Evolutionary conservation across 371 early-diverging fungal species (phyloP), one percentile per base, ranked within the genome.

Genomic region (Actinomortierella ambigua): DNA sequence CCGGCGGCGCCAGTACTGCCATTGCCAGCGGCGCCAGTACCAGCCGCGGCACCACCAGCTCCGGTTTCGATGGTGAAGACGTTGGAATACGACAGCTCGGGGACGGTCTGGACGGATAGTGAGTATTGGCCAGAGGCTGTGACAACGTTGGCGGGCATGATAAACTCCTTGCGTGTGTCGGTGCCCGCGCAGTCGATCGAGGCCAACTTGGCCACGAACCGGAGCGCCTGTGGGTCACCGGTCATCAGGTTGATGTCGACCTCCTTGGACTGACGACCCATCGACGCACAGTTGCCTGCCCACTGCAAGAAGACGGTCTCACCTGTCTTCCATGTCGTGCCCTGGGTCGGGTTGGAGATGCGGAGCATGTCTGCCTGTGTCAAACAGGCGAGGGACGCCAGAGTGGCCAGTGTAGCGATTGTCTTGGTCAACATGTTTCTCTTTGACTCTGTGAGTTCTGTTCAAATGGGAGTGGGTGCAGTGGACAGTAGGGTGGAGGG

Each of bases 171-270:
- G 39, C 71, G 71, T 2, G 59, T 62, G 43, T 71, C 50, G 24
- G 52, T 23, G 17, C 49, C 59, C 2, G 71, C 61, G 42, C 71
- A 65, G 27, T 71, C 71, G 46, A 71, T 65, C 13, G 65, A 58
- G 20, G 71, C 62, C 28, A 70, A 24, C 49, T 58, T 61, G 53
- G 62, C 62, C 28, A 71, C 62, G 27, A 71, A 71, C 7, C 66
- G 65, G 15, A 65, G 63, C 0, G 70, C 65, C 4, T 50, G 64
- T 4, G 44, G 17, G 14, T 57, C 56, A 3, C 71, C 66, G 2
- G 71, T 57, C 65, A 71, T 71, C 34, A 71, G 50, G 49, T 71
- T 65, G 23, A 65, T 63, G 34, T 71, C 66, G 23, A 59, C 63
- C 0, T 6, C 20, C 50, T 65, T 61, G 63, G 62, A 62, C 3